phyloP scores from a whole-genome alignment of 495 filamentous ascomycete genomes.

The Neurospora sublineolata region DNA sequence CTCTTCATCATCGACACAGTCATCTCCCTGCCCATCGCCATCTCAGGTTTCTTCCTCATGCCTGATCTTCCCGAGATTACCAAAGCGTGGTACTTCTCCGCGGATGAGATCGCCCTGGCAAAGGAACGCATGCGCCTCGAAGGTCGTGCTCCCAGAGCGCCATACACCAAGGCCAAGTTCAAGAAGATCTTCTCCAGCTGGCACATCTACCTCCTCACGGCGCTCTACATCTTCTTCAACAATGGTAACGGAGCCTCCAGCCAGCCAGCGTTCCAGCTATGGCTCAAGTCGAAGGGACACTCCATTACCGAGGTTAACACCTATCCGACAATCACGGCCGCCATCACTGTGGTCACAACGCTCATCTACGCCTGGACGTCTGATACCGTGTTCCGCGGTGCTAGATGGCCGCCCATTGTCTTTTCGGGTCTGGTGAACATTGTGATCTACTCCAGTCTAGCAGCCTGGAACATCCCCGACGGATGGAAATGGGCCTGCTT shows the following conservation, averaged over 20 bases:
- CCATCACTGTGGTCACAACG: slow-evolving; percentile 32
- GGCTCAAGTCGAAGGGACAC: slow-evolving; percentile 28
- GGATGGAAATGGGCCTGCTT: slow-evolving; percentile 38
- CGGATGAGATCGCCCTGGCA: slow-evolving; percentile 28
- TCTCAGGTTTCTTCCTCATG: slow-evolving; percentile 47
- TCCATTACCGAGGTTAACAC: slow-evolving; percentile 28
- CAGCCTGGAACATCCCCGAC: slow-evolving; percentile 31
- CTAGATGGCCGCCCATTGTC: slow-evolving; percentile 41
- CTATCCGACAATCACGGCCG: slow-evolving; percentile 34
- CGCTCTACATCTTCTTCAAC: slow-evolving; percentile 31
- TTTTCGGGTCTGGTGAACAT: slow-evolving; percentile 31
- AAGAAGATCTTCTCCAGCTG: slow-evolving; percentile 31
- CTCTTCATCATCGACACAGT: slow-evolving; percentile 40
- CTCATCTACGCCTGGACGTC: slow-evolving; percentile 31
- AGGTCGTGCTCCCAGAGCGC: slow-evolving; percentile 26
- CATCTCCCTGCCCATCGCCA: slow-evolving; percentile 35
- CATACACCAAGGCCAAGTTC: slow-evolving; percentile 28
- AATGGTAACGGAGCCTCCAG: slow-evolving; percentile 18
- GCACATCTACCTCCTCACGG: slow-evolving; percentile 29
- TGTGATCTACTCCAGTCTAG: slow-evolving; percentile 27
- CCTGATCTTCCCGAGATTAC: slow-evolving; percentile 52
- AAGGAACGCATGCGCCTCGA: slow-evolving; percentile 34
- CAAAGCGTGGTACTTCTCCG: slow-evolving; percentile 37
- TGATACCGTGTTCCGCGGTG: slow-evolving; percentile 42
- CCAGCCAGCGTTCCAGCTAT: slow-evolving; percentile 25